Evolutionary conservation across 164 flowering plant species (phyloP).

Genomic region (Vitis cinerea): DNA sequence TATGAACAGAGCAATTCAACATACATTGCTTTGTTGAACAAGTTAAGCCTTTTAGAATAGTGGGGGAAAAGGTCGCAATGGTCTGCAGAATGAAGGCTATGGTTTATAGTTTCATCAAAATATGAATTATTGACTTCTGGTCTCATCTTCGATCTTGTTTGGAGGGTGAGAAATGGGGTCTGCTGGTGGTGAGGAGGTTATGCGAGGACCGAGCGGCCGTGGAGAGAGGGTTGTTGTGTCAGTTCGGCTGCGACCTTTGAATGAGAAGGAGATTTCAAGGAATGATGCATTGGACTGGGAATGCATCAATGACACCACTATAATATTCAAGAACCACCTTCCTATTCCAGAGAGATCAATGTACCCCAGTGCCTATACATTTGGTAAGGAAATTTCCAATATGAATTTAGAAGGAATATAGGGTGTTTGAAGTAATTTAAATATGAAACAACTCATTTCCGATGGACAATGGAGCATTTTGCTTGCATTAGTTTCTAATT

Average conservation of each 20-base stretch:
- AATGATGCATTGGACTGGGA: conserved; percentile 67
- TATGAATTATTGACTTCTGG: conserved; percentile 1
- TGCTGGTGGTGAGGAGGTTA: conserved; percentile 20
- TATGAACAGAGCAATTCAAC: conserved; percentile 6
- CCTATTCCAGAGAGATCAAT: conserved; percentile 46
- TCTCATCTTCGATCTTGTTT: conserved; percentile 3
- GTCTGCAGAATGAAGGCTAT: conserved; percentile 6
- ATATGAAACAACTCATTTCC: neutral
- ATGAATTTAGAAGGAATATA: neutral
- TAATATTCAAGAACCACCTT: conserved; percentile 44
- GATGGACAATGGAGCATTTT: neutral
- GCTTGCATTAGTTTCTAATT: neutral
- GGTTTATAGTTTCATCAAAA: neutral
- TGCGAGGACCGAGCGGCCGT: conserved; percentile 15
- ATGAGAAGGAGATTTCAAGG: conserved; percentile 44
- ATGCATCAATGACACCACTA: conserved; percentile 51
- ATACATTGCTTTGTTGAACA: conserved; percentile 1
- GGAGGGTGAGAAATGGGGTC: conserved; percentile 28
- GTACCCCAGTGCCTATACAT: conserved; percentile 53
- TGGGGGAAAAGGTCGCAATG: neutral
- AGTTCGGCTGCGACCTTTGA: conserved; percentile 66
- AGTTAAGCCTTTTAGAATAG: neutral
- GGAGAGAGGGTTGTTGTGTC: conserved; percentile 58
- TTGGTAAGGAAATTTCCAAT: conserved; percentile 38
- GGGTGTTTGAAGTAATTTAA: neutral